Percentiles rank a stretch among this genome's conserved stretches.
Conservation (phyloP, 2,329 filamentous ascomycete species). For the Alternaria angustiovoidea region DNA sequence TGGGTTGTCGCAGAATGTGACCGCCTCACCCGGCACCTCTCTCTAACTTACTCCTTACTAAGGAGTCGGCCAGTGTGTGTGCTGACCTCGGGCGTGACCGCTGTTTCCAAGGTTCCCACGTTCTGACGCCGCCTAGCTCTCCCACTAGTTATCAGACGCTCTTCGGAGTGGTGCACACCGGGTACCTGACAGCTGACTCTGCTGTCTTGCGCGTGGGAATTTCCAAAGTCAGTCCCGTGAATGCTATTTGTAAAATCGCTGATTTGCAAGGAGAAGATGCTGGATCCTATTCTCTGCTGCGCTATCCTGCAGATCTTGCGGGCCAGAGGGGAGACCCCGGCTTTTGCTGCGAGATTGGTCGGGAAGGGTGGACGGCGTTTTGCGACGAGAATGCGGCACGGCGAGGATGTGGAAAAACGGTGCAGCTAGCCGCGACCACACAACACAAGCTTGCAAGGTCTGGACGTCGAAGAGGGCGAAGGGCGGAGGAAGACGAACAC, state of each 20-base stretch:
- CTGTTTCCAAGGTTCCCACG: slow-evolving; percentile 23
- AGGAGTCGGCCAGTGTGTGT: slow-evolving; percentile 7
- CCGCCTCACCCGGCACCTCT: slow-evolving; percentile 21
- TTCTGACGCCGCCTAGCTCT: slow-evolving; percentile 23
- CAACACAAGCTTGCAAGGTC: slow-evolving; percentile 8
- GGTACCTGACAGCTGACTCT: slow-evolving; percentile 25
- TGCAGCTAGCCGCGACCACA: slow-evolving; percentile 16
- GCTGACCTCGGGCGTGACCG: slow-evolving; percentile 35
- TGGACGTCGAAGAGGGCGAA: neutral
- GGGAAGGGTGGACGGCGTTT: slow-evolving; percentile 14
- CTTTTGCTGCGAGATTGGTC: slow-evolving; percentile 25
- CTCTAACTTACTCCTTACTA: slow-evolving; percentile 9
- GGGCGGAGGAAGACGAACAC: neutral
- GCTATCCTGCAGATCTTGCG: slow-evolving; percentile 23
- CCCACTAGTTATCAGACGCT: slow-evolving; percentile 28
- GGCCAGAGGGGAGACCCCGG: slow-evolving; percentile 16
- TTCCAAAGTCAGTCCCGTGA: slow-evolving; percentile 2
- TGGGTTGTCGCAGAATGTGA: slow-evolving; percentile 22
- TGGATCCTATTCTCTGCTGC: neutral
- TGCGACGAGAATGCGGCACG: slow-evolving; percentile 17
- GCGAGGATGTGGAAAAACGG: slow-evolving; percentile 7
- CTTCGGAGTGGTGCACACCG: slow-evolving; percentile 11
- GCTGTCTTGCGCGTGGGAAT: slow-evolving; percentile 5
- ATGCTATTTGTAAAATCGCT: slow-evolving; percentile 7
- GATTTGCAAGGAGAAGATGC: slow-evolving; percentile 4